Evolutionary conservation across 1,284 basidiomycete genomes (phyloP), one percentile per base, ranked within the genome.

Genomic region (Schizophyllum amplum): DNA sequence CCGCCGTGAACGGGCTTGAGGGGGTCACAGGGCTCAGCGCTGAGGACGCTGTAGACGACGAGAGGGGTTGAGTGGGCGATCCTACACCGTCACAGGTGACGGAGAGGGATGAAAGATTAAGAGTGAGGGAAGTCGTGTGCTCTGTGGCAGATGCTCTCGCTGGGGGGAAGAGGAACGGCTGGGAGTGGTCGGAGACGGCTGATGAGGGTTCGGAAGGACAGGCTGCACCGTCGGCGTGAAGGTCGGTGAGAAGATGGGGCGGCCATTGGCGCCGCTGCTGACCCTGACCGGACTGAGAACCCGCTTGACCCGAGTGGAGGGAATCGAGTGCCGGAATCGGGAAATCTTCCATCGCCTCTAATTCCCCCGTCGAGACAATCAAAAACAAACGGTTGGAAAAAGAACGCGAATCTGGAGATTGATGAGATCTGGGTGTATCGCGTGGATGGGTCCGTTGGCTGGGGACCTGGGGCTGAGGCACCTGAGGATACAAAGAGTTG

Each of bases 31-130:
- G 79, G n/a, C 80, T 79, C 50, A 81, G 71, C 51, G 71, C 71
- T 27, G 65, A 64, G 23, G 72, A 68, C 23, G 74, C 69, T 57
- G 72, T 69, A 11, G 76, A 70, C 11, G 75, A 42, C 33, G 33
- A 42, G 33, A 42, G 74, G 4, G 78, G 75, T 49, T 75, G 78
- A 63, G 83, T 79, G 48, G 84, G 84, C 11, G 83, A 85, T 54
- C 82, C 73, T 59, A 78, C 78, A 20, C 81, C 76, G 17, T 86
- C 83, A 13, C 83, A 85, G 33, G 83, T 69, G 60, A 87, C 84
- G 53, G 79, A 73, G 55, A 88, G 76, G 1, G 77, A 76, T 26
- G 81, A 81, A 57, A 88, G 73, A 66, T 87, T 88, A 67, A 88
- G 79, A n/a, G 83, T 81, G 55, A 87, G 75, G 0, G 70, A 65